phyloP scores from a whole-genome alignment of 352 stramenopile species.

The Pythium apleroticum region DNA sequence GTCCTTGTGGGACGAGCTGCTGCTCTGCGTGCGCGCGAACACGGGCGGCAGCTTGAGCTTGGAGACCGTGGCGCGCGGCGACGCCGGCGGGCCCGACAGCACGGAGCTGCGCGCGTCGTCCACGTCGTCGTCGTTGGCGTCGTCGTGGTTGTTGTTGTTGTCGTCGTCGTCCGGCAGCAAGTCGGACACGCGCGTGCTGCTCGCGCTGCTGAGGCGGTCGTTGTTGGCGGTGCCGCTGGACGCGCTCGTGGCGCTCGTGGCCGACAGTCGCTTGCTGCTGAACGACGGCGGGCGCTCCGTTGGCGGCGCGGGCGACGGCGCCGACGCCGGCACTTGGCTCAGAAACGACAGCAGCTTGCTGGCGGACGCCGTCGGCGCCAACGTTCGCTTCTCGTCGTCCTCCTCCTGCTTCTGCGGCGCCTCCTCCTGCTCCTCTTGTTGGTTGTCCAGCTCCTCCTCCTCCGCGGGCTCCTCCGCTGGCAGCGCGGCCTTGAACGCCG shows the following conservation, averaged over 20 bases:
- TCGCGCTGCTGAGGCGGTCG: constrained; percentile 12
- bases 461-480: neutral
- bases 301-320: constrained; percentile 24
- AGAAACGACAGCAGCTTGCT: constrained; percentile 65
- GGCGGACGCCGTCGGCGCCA: neutral
- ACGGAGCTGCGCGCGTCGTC: constrained; percentile 12
- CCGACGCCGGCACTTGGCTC: constrained; percentile 55
- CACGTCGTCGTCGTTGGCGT: neutral
- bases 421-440: constrained; percentile 19
- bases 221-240: neutral
- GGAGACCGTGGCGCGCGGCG: constrained; percentile 13
- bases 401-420: neutral
- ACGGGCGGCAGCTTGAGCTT: constrained; percentile 27
- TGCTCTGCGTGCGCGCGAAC: constrained; percentile 15
- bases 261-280: constrained; percentile 15
- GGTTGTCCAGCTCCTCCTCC: constrained; percentile 8
- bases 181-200: constrained; percentile 3
- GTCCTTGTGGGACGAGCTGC: constrained; percentile 22
- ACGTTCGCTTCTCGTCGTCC: neutral
- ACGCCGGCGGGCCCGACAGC: constrained; percentile 7
- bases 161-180: constrained; percentile 31
- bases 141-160: constrained; percentile 9
- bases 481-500: constrained; percentile 29
- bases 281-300: constrained; percentile 11
- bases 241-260: constrained; percentile 7